These are phyloP conservation scores for Aspergillus sp. DNA, from an alignment of 2,329 filamentous ascomycete genomes.

Conservation along the genomic window DNA sequence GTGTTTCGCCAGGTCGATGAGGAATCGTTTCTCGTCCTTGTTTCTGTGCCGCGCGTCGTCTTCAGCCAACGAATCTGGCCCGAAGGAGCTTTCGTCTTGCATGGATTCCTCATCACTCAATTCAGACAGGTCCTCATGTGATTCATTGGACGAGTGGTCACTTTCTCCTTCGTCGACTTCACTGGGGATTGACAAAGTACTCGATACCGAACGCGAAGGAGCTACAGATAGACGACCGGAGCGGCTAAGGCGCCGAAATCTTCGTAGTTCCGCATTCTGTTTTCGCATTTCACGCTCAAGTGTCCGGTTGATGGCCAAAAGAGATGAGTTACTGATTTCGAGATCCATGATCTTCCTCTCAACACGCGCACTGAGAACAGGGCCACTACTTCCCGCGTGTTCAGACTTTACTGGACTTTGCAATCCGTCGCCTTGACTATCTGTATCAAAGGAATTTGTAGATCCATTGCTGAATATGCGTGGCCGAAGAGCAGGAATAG, in stretches of 20 bases:
- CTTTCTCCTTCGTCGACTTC: conserved; percentile 39
- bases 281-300: conserved; percentile 89
- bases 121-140: conserved; percentile 39
- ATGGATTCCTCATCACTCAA: conserved; percentile 39
- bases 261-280: conserved; percentile 81
- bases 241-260: conserved; percentile 81
- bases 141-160: conserved; percentile 30
- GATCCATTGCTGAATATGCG: conserved; percentile 37
- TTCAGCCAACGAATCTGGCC: conserved; percentile 34
- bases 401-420: conserved; percentile 52
- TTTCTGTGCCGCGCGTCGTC: conserved; percentile 57
- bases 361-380: conserved; percentile 82
- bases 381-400: conserved; percentile 61
- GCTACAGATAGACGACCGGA: conserved; percentile 70
- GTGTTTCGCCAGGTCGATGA: conserved; percentile 82
- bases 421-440: conserved; percentile 49
- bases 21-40: conserved; percentile 78
- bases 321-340: conserved; percentile 92
- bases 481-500: conserved; percentile 26
- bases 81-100: conserved; percentile 39
- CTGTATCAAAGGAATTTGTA: conserved; percentile 30
- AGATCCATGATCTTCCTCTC: conserved; percentile 95
- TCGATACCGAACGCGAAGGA: conserved; percentile 48
- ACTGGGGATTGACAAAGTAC: conserved; percentile 48
- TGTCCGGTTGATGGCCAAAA: conserved; percentile 92